Evolutionary conservation across 2,329 filamentous ascomycete species (phyloP).

Genomic region (Diplodia sapinea): DNA sequence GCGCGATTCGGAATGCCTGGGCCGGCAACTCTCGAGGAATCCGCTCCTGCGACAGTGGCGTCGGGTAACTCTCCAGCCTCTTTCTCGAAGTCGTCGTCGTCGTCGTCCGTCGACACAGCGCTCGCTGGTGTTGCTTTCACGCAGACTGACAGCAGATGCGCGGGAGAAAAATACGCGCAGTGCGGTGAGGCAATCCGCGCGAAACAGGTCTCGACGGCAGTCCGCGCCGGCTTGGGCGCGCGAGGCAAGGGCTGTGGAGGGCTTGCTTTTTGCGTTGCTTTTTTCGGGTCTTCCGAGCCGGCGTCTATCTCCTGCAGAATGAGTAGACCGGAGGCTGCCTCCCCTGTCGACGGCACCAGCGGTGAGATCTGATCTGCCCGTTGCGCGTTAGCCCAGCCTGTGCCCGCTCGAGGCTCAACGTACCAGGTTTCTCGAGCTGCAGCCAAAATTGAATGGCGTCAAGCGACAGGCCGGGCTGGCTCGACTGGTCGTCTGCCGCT

Average conservation of each 20-base stretch:
- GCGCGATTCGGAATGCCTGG: conserved; percentile 11
- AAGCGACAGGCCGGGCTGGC: conserved; percentile 18
- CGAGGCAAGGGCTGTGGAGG: conserved; percentile 23
- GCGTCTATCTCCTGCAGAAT: conserved; percentile 31
- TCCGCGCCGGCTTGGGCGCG: conserved; percentile 7
- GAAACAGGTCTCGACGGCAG: conserved; percentile 25
- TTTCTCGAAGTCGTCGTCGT: background rate
- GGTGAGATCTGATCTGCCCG: conserved; percentile 31
- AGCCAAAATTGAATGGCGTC: conserved; percentile 33
- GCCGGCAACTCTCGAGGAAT: conserved; percentile 18
- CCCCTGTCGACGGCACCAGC: conserved; percentile 25
- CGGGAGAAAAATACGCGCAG: conserved; percentile 27
- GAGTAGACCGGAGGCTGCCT: conserved; percentile 1
- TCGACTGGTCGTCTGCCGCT: conserved; percentile 28
- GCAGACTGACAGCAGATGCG: conserved; percentile 4
- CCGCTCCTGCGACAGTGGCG: conserved; percentile 10
- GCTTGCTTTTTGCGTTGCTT: conserved; percentile 30
- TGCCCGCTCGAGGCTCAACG: conserved; percentile 30
- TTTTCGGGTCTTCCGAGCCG: conserved; percentile 31
- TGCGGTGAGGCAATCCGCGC: conserved; percentile 26
- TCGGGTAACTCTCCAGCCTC: background rate
- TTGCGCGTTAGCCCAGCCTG: conserved; percentile 26
- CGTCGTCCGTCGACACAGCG: conserved; percentile 18
- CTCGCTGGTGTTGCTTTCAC: conserved; percentile 21
- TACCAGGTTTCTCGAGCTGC: conserved; percentile 31